phyloP scores from a whole-genome alignment of 2,329 filamentous ascomycete genomes.

The Pyricularia grisea region DNA sequence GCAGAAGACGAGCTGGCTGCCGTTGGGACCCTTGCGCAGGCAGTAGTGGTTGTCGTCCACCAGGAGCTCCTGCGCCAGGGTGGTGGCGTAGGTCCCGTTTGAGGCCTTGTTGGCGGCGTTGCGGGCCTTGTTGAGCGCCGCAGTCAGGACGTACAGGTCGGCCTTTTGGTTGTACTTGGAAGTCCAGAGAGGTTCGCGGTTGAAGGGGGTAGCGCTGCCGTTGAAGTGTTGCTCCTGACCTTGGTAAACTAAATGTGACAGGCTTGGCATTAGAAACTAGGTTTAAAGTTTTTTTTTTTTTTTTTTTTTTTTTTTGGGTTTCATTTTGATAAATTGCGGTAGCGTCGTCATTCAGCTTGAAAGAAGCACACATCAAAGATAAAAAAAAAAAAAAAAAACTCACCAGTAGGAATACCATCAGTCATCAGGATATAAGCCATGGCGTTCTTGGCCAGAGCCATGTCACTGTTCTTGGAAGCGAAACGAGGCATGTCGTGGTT shows the following conservation, averaged over 20 bases:
- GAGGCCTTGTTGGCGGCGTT: constrained; percentile 13
- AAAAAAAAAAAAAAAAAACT: too few relatives aligned
- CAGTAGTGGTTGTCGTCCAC: constrained; percentile 17
- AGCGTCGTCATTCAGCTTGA: too few relatives aligned
- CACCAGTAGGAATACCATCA: not conserved
- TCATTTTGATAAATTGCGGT: too few relatives aligned
- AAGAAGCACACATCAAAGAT: too few relatives aligned
- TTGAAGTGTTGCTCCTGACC: constrained; percentile 54
- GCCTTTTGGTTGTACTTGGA: constrained; percentile 35
- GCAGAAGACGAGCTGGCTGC: constrained; percentile 16
- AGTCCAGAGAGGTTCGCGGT: constrained; percentile 51
- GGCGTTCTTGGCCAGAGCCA: constrained; percentile 48
- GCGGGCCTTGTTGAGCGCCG: constrained; percentile 19
- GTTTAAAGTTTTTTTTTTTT: not conserved
- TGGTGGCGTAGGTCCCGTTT: constrained; percentile 11
- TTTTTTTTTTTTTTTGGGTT: not conserved
- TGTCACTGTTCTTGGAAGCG: constrained; percentile 39
- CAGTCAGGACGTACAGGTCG: constrained; percentile 40
- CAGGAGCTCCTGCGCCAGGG: constrained; percentile 10
- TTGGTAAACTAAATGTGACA: constrained; percentile 40
- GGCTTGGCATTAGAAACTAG: not conserved
- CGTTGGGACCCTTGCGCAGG: constrained; percentile 16
- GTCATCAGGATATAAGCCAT: constrained; percentile 50
- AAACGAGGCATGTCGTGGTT: constrained; percentile 52
- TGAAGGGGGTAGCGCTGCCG: constrained; percentile 34